These are phyloP conservation scores for Stagonosporopsis cucurbitacearum DNA, from an alignment of 2,329 filamentous ascomycete species.

Conservation along the genomic window DNA sequence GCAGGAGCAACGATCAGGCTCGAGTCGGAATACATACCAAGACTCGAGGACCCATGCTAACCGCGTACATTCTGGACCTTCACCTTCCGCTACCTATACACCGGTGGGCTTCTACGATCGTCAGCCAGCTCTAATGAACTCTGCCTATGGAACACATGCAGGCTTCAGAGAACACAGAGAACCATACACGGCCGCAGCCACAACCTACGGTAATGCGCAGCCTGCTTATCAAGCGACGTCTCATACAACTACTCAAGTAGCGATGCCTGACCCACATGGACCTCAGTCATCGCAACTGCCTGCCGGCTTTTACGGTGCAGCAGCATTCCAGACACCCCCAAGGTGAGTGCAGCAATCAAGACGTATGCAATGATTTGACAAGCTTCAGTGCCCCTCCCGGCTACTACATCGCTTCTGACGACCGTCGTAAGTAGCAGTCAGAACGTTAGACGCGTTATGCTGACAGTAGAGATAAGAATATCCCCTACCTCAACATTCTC, in stretches of 20 bases:
- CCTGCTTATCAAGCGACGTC: not conserved
- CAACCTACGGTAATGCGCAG: not conserved
- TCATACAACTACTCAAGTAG: not conserved
- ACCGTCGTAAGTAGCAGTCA: not conserved
- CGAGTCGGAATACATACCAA: not conserved
- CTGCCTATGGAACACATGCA: not conserved
- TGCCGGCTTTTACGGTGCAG: not conserved
- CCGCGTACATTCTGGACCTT: not conserved
- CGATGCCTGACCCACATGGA: not conserved
- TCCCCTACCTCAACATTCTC: not conserved
- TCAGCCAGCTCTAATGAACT: not conserved
- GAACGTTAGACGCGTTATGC: not conserved
- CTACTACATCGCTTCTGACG: not conserved
- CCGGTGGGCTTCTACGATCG: not conserved
- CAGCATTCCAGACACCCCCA: too few species aligned
- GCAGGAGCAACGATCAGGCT: not conserved
- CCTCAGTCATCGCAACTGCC: not conserved
- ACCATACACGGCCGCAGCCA: not conserved
- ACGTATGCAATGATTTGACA: not conserved
- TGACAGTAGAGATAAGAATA: not conserved
- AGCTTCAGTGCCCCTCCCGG: not conserved
- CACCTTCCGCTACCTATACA: not conserved
- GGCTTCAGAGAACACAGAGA: not conserved
- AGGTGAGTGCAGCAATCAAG: not conserved
- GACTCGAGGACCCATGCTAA: not conserved